Evolutionary conservation across 129 eudicot species (phyloP).

Genomic region (Flaveria ramosissima): DNA sequence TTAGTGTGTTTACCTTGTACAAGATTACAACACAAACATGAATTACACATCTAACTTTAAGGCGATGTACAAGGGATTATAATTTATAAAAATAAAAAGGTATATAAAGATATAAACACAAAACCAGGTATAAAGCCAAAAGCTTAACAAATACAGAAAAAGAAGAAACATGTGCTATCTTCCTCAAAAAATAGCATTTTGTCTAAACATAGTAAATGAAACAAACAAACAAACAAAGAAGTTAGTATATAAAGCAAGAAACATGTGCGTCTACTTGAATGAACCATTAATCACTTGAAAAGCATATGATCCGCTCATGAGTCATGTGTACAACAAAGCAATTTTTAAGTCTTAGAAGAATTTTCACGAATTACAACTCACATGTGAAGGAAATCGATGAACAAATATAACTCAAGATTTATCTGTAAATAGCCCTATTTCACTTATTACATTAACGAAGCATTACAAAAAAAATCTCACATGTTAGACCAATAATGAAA

Average conservation of each 20-base stretch:
- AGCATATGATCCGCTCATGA: not conserved
- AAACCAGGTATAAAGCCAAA: not conserved
- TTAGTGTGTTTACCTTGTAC: too few relatives aligned
- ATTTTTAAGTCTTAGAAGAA: not conserved
- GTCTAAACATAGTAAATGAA: not conserved
- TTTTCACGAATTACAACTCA: not conserved
- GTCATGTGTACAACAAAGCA: conserved; percentile 5
- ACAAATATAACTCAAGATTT: not conserved
- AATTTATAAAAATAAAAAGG: too few relatives aligned
- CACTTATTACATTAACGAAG: not conserved
- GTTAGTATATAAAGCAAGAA: not conserved
- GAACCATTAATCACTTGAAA: not conserved
- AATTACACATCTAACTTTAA: too few relatives aligned
- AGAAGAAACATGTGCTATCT: not conserved
- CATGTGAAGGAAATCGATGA: not conserved
- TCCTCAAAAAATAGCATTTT: too few relatives aligned
- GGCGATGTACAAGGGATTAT: too few relatives aligned
- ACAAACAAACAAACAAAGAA: not conserved
- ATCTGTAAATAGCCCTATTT: not conserved
- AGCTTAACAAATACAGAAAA: not conserved
- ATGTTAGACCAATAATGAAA: not conserved
- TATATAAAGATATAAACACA: not conserved
- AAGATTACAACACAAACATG: too few relatives aligned
- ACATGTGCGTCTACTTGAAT: not conserved
- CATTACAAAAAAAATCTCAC: not conserved